A percentile compares a stretch with the other conserved stretches of the same genome.
These are phyloP conservation scores for Thermothelomyces thermophilus DNA, from an alignment of 2,329 filamentous ascomycete genomes.

Conservation along the genomic window DNA sequence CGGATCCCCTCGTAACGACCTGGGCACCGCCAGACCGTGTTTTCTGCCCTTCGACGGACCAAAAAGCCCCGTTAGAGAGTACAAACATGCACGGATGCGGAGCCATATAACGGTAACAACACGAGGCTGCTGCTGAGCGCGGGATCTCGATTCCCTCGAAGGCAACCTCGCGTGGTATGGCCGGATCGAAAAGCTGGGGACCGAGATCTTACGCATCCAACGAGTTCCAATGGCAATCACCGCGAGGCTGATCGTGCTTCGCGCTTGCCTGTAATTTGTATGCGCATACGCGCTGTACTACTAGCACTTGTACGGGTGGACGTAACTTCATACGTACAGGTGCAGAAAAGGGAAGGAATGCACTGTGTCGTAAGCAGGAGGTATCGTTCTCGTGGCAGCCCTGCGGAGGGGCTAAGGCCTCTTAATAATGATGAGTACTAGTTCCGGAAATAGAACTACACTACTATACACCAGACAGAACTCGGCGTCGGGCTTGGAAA, in stretches of 20 bases:
- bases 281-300: no score
- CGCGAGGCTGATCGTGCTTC: no score
- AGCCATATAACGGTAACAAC: neutral
- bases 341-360: neutral
- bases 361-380: constrained; percentile 1
- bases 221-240: neutral
- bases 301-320: no score
- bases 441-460: no score
- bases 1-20: no score
- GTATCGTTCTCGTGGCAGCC: neutral
- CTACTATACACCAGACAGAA: no score
- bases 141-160: neutral
- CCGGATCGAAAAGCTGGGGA: neutral
- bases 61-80: neutral
- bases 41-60: neutral
- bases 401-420: neutral
- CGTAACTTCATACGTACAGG: no score
- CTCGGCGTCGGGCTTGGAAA: no score
- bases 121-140: neutral
- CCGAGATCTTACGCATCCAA: constrained; percentile 4
- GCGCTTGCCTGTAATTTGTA: no score
- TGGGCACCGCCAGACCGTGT: no score
- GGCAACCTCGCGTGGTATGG: constrained; percentile 3
- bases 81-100: neutral
- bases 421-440: no score